phyloP scores from a whole-genome alignment of 306 rosid genomes.

The Inga laurina region DNA sequence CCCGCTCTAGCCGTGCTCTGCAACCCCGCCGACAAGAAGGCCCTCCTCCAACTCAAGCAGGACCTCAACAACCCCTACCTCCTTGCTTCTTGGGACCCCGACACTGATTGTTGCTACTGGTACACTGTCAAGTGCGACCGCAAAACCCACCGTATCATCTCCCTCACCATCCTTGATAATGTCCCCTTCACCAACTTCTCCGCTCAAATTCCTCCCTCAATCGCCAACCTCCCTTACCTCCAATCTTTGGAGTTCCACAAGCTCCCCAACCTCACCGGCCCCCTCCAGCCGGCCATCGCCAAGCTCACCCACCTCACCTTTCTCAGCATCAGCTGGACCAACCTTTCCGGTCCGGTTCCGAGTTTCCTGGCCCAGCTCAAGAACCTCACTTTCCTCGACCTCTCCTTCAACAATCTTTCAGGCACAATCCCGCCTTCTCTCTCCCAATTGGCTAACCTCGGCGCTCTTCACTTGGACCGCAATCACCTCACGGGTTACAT shows the following conservation, averaged over 20 bases:
- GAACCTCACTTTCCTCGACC: conserved; percentile 45
- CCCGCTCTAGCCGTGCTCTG: conserved; percentile 54
- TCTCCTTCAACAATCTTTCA: conserved; percentile 55
- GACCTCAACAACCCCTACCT: conserved; percentile 69
- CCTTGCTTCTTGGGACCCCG: conserved; percentile 62
- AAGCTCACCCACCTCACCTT: conserved; percentile 50
- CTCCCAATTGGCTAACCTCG: conserved; percentile 38
- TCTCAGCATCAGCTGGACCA: conserved; percentile 52
- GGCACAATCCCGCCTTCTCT: conserved; percentile 63
- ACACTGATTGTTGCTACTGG: conserved; percentile 78
- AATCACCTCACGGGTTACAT: conserved; percentile 60
- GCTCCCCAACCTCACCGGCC: conserved; percentile 58
- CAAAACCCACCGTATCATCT: conserved; percentile 61
- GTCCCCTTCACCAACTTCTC: conserved; percentile 40
- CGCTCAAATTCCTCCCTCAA: conserved; percentile 58
- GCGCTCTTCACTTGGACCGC: conserved; percentile 42
- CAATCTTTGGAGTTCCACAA: conserved; percentile 56
- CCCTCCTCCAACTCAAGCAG: conserved; percentile 64
- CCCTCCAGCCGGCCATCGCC: conserved; percentile 60
- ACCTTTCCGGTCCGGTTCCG: conserved; percentile 62
- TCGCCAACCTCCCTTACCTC: conserved; percentile 72
- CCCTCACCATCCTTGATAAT: conserved; percentile 43
- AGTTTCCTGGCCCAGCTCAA: conserved; percentile 50
- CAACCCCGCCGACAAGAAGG: conserved; percentile 68
- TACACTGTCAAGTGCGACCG: conserved; percentile 53